Conservation (phyloP, 2,329 filamentous ascomycete species). For the Diatrype stigma region DNA sequence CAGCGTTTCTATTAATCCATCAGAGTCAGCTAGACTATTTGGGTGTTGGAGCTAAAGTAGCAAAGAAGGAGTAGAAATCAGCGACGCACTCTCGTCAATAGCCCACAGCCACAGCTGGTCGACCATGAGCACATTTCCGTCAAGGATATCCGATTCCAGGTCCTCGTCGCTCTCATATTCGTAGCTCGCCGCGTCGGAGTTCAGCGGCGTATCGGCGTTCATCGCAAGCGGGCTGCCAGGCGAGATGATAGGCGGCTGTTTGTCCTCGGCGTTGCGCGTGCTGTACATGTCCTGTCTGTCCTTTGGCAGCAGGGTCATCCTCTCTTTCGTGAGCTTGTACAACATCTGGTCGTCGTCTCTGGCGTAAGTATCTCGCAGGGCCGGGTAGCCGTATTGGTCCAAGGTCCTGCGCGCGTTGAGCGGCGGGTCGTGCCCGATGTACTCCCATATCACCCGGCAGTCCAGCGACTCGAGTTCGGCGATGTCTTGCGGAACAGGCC, state of each 20-base stretch:
- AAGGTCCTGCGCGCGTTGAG: constrained; percentile 58
- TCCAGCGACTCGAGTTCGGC: constrained; percentile 53
- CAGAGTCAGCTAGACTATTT: neutral
- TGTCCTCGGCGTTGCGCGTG: constrained; percentile 6
- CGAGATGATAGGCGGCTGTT: constrained; percentile 10
- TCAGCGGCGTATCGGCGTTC: constrained; percentile 13
- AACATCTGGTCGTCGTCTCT: constrained; percentile 65
- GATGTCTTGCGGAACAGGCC: constrained; percentile 52
- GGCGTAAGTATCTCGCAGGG: constrained; percentile 54
- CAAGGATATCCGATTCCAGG: constrained; percentile 34
- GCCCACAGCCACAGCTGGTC: constrained; percentile 63
- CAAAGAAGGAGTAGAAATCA: neutral
- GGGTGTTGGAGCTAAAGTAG: neutral
- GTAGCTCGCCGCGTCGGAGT: constrained; percentile 4
- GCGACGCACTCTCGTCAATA: constrained; percentile 45
- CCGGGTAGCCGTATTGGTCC: constrained; percentile 62
- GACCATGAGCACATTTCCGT: constrained; percentile 62
- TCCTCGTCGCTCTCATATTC: constrained; percentile 30
- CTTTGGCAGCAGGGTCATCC: constrained; percentile 19
- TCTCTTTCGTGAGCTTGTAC: constrained; percentile 58
- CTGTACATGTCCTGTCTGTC: constrained; percentile 23
- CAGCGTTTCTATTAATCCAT: constrained; percentile 37
- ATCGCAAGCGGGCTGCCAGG: constrained; percentile 17
- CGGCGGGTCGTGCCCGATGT: constrained; percentile 55
- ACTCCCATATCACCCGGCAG: constrained; percentile 59